Evolutionary conservation across 176 grass and related monocot genomes (phyloP).

Genomic region (Raddia distichophylla): DNA sequence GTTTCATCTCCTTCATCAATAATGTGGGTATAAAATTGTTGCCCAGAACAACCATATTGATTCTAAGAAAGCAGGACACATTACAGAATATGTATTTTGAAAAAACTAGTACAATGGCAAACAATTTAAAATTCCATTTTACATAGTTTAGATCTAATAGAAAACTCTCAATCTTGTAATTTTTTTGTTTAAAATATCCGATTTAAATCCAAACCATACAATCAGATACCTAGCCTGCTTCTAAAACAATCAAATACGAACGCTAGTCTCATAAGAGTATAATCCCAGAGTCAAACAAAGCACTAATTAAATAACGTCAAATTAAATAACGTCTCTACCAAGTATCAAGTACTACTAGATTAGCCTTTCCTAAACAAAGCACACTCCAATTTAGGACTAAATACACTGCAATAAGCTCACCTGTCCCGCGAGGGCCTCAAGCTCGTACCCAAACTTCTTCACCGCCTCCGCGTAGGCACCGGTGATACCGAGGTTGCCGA

Average conservation of each 20-base stretch:
- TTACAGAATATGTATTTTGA: conserved; percentile 7
- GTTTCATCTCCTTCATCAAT: conserved; percentile 11
- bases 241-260: conserved; percentile 28
- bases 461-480: conserved; percentile 89
- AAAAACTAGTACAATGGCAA: conserved; percentile 7
- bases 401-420: conserved; percentile 44
- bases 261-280: neutral
- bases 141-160: conserved; percentile 41
- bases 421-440: conserved; percentile 79
- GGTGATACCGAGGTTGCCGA: conserved; percentile 86
- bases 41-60: neutral
- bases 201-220: conserved; percentile 36
- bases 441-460: conserved; percentile 89
- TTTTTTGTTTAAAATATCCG: neutral
- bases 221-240: conserved; percentile 15
- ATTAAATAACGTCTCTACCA: conserved; percentile 42
- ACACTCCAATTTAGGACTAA: conserved; percentile 20
- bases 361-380: conserved; percentile 27
- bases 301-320: conserved; percentile 43
- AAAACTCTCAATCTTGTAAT: neutral
- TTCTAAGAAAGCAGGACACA: neutral
- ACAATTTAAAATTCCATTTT: conserved; percentile 8
- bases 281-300: conserved; percentile 43
- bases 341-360: conserved; percentile 5
- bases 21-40: neutral